Percentiles rank a stretch among this genome's conserved stretches.
Evolutionary conservation across 306 rosid species (phyloP).

Genomic region (Hippophae tibetana): DNA sequence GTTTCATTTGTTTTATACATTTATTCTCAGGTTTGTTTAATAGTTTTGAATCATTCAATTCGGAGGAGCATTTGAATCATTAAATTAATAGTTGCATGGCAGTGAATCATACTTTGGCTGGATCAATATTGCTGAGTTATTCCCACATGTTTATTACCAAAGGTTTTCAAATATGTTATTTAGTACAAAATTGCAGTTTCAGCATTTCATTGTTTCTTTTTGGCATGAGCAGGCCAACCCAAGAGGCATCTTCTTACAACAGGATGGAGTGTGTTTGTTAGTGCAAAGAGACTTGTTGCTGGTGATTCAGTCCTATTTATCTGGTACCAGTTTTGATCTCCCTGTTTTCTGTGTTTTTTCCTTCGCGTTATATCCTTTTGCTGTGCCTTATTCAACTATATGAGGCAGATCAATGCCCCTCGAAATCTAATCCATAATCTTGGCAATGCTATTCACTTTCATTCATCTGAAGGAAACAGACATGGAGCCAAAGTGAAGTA

Average conservation of each 20-base stretch:
- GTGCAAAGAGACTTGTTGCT: constrained; percentile 72
- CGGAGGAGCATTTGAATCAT: too few species aligned
- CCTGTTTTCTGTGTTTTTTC: background rate
- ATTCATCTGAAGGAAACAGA: background rate
- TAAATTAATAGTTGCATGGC: too few species aligned
- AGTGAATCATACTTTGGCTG: too few species aligned
- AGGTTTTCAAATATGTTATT: background rate
- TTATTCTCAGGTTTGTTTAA: too few species aligned
- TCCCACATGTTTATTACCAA: too few species aligned
- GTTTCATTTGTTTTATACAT: too few species aligned
- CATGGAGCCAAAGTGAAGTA: too few species aligned
- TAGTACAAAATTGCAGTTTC: constrained; percentile 4
- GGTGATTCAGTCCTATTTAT: constrained; percentile 73
- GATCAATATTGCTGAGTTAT: too few species aligned
- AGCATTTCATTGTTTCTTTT: constrained; percentile 6
- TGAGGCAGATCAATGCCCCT: background rate
- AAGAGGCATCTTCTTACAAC: constrained; percentile 77
- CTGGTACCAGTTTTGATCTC: constrained; percentile 31
- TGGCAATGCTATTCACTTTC: background rate
- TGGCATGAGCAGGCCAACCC: constrained; percentile 49
- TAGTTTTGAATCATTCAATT: too few species aligned
- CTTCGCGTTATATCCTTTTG: background rate
- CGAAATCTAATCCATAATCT: background rate
- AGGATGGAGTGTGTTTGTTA: constrained; percentile 71
- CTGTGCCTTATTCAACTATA: background rate